Evolutionary conservation across 345 rosid species (phyloP), one percentile per base, ranked within the genome.

Genomic region (Bruguiera sexangula): DNA sequence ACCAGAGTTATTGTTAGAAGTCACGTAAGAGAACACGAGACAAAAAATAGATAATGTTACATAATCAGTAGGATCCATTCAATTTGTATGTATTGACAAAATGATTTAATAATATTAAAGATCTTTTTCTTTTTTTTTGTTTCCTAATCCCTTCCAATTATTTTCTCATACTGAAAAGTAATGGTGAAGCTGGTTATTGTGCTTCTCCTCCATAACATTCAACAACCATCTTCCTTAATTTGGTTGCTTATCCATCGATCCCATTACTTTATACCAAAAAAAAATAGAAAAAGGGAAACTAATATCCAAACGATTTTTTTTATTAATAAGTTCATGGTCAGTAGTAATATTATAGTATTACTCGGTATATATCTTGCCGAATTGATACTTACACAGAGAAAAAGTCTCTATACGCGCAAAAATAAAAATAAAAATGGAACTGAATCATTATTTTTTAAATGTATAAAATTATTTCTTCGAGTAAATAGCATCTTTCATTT

Each of bases 181-280:
- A 56, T 15, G 75, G 48, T 48, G 69, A 79, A 65, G 83, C 60
- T 63, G 79, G 81, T 75, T 79, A 80, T 69, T 75, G 68, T 72
- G 63, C 60, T 73, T 52, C 43, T 69, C 62, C 76, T 68, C 74
- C 29, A 61, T 64, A 65, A 78, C 77, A 79, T 73, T 79, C 90
- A 81, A 79, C 85, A 77, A 80, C 82, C 84, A 72, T 83, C 85
- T 73, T 65, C 82, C 65, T 69, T 63, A 66, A 67, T 73, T 74
- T 80, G 91, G 81, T 78, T 60, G 81, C 74, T 76, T 67, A 78
- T 82, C 72, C 76, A 69, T 39, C 48, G 15, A 39, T 69, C 71
- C 64, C 79, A 72, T 74, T 76, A 69, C 72, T 77, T 56, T 21
- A 0, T 3, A 56, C 60, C 26, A 10, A 56, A 21, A 54, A 53